phyloP scores from a whole-genome alignment of 2,329 filamentous ascomycete genomes.

The Penicillium sp. region DNA sequence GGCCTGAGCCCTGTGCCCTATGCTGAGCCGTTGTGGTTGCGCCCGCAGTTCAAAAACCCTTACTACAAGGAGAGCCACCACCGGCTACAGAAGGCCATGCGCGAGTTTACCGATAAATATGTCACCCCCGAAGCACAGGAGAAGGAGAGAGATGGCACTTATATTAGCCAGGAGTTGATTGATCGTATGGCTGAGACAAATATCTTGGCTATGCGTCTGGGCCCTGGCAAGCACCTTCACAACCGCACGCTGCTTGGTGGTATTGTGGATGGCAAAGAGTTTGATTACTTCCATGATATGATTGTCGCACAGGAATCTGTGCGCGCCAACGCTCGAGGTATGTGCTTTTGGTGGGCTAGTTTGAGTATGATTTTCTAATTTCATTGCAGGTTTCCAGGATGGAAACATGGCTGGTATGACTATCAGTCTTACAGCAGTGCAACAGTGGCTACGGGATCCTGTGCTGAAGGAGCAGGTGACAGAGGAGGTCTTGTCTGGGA shows the following conservation, averaged over 20 bases:
- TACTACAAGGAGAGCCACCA: slow-evolving; percentile 79
- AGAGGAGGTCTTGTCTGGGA: slow-evolving; percentile 72
- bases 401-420: slow-evolving; percentile 86
- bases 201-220: slow-evolving; percentile 78
- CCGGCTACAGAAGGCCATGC: slow-evolving; percentile 66
- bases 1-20: slow-evolving; percentile 79
- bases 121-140: slow-evolving; percentile 73
- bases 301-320: slow-evolving; percentile 73
- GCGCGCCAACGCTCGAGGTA: slow-evolving; percentile 66
- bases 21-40: slow-evolving; percentile 81
- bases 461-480: slow-evolving; percentile 66
- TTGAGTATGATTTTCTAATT: background rate
- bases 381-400: slow-evolving; percentile 67
- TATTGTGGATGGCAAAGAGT: slow-evolving; percentile 73
- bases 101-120: slow-evolving; percentile 71
- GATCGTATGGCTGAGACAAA: slow-evolving; percentile 74
- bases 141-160: slow-evolving; percentile 71
- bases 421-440: slow-evolving; percentile 75
- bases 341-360: background rate
- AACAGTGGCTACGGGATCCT: slow-evolving; percentile 73
- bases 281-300: slow-evolving; percentile 85
- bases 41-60: slow-evolving; percentile 72
- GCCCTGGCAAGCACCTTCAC: slow-evolving; percentile 78
- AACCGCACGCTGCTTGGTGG: slow-evolving; percentile 68
- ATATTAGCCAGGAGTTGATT: slow-evolving; percentile 70